Percentiles rank a stretch among this genome's conserved stretches.
Conservation (phyloP, 2,329 filamentous ascomycete species). For the Venturiaceae sp. region DNA sequence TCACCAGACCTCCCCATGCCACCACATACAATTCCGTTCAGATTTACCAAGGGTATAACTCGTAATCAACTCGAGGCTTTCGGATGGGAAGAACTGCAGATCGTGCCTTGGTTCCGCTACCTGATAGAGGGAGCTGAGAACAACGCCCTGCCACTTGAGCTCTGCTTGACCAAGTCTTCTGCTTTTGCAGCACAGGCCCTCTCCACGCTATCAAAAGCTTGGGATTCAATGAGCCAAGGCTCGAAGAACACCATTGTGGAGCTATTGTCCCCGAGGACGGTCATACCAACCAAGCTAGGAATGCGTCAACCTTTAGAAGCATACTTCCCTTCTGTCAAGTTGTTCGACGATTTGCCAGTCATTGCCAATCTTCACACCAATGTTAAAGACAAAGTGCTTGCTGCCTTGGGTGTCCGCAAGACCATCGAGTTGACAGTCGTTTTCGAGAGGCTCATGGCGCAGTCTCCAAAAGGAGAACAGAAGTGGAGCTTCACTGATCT, state of each 20-base stretch:
- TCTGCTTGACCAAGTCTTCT: conserved; percentile 61
- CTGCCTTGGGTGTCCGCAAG: conserved; percentile 79
- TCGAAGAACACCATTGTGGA: conserved; percentile 55
- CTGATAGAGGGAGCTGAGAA: conserved; percentile 58
- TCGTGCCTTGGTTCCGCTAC: conserved; percentile 78
- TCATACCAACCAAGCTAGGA: conserved; percentile 84
- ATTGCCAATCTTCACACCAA: conserved; percentile 60
- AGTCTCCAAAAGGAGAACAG: conserved; percentile 51
- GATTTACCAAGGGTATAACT: conserved; percentile 64
- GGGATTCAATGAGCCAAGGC: conserved; percentile 64
- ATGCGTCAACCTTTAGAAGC: conserved; percentile 80
- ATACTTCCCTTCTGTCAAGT: conserved; percentile 86
- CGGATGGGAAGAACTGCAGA: conserved; percentile 76
- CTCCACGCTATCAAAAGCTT: conserved; percentile 74
- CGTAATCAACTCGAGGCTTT: conserved; percentile 64
- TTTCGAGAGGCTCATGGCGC: conserved; percentile 66
- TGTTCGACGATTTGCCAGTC: conserved; percentile 88
- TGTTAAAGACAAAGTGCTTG: conserved; percentile 84
- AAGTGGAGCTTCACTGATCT: conserved; percentile 64
- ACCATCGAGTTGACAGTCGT: conserved; percentile 92
- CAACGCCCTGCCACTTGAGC: conserved; percentile 48
- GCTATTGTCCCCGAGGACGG: conserved; percentile 55
- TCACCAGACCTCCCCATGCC: conserved; percentile 75
- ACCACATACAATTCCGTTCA: conserved; percentile 70
- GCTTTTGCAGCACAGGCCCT: conserved; percentile 71